Percentiles rank a stretch among this genome's conserved stretches.
Conservation (phyloP, 371 early-diverging fungal genomes). For the Lichtheimia ramosa region DNA sequence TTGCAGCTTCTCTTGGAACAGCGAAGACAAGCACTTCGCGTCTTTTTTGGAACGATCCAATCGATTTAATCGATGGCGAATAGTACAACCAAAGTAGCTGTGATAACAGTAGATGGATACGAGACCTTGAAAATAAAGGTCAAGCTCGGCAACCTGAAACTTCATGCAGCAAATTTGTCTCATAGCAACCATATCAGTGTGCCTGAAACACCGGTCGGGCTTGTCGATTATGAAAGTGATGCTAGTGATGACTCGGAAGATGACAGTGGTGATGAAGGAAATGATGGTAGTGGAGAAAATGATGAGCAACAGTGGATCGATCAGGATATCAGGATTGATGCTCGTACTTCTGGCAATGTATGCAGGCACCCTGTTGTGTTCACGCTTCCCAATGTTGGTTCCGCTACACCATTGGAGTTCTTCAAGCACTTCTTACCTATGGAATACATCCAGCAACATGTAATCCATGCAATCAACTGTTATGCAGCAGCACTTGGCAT, state of each 20-base stretch:
- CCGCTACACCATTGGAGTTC: not conserved
- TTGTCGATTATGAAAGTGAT: not conserved
- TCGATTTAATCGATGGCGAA: not conserved
- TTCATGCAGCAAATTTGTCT: no score
- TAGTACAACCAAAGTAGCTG: not conserved
- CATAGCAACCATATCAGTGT: not conserved
- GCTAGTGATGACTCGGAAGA: not conserved
- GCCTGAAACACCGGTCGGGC: not conserved
- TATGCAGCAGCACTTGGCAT: not conserved
- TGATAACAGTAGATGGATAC: not conserved
- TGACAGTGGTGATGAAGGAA: not conserved
- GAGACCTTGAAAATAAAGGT: not conserved
- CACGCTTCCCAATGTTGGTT: not conserved
- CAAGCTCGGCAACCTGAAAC: not conserved
- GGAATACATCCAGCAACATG: not conserved
- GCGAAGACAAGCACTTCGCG: not conserved
- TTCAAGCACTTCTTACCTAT: slow-evolving; percentile 2
- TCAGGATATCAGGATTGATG: not conserved
- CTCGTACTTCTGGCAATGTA: not conserved
- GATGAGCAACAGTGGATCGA: not conserved
- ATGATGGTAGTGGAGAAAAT: not conserved
- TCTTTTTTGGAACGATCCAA: not conserved
- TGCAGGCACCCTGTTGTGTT: not conserved
- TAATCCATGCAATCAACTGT: not conserved
- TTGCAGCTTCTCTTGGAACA: not conserved